A percentile compares a stretch with the other conserved stretches of the same genome.
Evolutionary conservation across 2,329 filamentous ascomycete species (phyloP).

Genomic region (Xylaria sp.): DNA sequence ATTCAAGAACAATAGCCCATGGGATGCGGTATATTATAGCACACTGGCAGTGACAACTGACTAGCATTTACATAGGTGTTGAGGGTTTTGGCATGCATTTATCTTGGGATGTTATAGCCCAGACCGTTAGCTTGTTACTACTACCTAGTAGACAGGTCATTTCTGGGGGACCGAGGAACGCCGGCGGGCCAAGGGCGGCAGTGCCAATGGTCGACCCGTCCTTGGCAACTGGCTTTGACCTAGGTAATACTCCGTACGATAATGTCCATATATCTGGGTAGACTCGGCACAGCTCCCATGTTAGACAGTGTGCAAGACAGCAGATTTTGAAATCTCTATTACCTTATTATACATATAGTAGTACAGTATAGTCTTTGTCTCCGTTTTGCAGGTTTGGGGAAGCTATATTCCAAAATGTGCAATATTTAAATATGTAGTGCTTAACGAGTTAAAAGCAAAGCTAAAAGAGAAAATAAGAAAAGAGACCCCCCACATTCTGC

Average conservation of each 20-base stretch:
- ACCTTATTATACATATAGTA: not conserved
- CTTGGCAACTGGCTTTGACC: conserved; percentile 17
- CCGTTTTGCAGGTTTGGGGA: not conserved
- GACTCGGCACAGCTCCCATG: not conserved
- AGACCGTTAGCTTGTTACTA: not conserved
- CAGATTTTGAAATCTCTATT: not conserved
- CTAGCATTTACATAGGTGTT: conserved; percentile 2
- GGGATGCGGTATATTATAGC: conserved; percentile 21
- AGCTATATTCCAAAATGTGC: conserved; percentile 13
- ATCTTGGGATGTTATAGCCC: not conserved
- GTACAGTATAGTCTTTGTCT: not conserved
- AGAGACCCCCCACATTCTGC: not conserved
- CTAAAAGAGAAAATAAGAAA: not conserved
- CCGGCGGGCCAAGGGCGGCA: conserved; percentile 4
- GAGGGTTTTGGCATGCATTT: not conserved
- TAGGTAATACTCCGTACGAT: not conserved
- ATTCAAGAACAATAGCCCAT: conserved; percentile 30
- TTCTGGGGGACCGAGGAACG: not conserved
- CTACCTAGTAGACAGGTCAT: too few relatives aligned
- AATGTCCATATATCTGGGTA: not conserved
- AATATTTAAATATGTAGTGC: not conserved
- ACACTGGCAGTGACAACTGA: not conserved
- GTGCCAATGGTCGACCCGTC: conserved; percentile 7
- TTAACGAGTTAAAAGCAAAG: too few relatives aligned
- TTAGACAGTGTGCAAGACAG: not conserved